Evolutionary conservation across 805 yeast species (phyloP).

Genomic region (Wickerhamiella dianesei): DNA sequence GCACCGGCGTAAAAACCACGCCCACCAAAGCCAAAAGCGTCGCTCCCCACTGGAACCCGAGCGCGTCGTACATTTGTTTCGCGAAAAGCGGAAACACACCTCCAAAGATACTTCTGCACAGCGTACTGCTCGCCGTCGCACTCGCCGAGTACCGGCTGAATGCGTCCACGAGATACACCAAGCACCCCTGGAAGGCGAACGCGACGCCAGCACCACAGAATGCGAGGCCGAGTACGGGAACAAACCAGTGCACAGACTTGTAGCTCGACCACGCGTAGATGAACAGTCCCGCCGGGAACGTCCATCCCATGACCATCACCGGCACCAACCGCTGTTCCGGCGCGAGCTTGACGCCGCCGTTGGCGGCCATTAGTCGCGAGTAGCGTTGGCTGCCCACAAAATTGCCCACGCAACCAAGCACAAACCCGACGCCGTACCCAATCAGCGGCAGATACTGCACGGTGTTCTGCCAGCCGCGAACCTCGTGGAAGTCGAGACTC

Average conservation of each 20-base stretch:
- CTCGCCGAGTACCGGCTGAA: constrained; percentile 46
- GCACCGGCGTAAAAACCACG: constrained; percentile 34
- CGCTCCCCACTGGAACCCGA: constrained; percentile 43
- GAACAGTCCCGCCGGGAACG: constrained; percentile 65
- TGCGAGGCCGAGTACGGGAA: constrained; percentile 43
- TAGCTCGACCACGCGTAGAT: constrained; percentile 83
- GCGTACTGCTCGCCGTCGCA: constrained; percentile 49
- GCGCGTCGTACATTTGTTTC: constrained; percentile 37
- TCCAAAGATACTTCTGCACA: constrained; percentile 42
- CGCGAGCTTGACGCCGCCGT: constrained; percentile 34
- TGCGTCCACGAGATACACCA: constrained; percentile 49
- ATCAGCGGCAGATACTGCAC: constrained; percentile 23
- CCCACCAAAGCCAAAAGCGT: constrained; percentile 36
- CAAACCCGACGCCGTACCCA: constrained; percentile 22
- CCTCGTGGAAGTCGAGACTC: constrained; percentile 24
- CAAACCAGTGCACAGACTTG: constrained; percentile 45
- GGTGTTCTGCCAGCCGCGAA: constrained; percentile 25
- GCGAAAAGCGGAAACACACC: constrained; percentile 57
- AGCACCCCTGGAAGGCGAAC: constrained; percentile 43
- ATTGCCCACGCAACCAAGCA: constrained; percentile 22
- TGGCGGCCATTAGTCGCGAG: constrained; percentile 18
- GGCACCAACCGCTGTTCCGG: constrained; percentile 74
- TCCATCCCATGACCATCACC: constrained; percentile 53
- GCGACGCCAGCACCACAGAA: constrained; percentile 41
- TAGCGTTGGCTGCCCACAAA: constrained; percentile 19